Base-by-base conservation (phyloP, 192 early-diverging fungal genomes). In the Chytriomyces hyalinus region DNA sequence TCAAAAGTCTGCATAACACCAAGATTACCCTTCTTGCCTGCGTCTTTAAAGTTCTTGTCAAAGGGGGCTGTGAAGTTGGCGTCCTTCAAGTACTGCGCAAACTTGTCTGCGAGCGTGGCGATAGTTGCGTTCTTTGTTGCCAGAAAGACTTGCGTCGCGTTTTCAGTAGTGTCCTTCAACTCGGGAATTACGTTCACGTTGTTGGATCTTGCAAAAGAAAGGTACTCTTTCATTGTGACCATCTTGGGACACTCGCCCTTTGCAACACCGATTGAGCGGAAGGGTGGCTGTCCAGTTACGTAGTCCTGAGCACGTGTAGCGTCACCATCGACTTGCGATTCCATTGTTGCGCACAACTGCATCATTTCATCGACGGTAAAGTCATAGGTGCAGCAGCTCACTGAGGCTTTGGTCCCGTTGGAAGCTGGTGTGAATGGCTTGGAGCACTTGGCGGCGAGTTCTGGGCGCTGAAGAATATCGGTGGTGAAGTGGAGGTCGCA, bases 401-500 rank as follows among this genome's bases (percentile, higher is more conserved):
- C 75, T 13, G 9, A 51, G 0, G 75, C 75, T 11, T 6, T 26
- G 45, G 75, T 76, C 0, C 75, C 75, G 65, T 76, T 76, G 28
- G 6, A 17, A 0, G 47, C 47, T 6, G 75, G 75, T 2, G 75
- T 51, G 65, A 76, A 76, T 6, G 28, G 75, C n/a, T 17, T 17
- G 17, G 64, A 51, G 65, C 75, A 76, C 53, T 76, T 76, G 8
- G 75, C 75, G 13, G 48, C 64, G 48, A 76, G 46, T 6, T 64
- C 62, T 44, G 75, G 75, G 4, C 62, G 13, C 45, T 64, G 22
- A 24, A 76, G 57, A 53, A 76, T 76, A 46, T 76, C 65, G 3
- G 75, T 76, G 15, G 75, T 76, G 49, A 53, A 67, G 47, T 76
- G 75, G 24, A 76, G 57, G 65, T 76, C 75, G 44, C 75, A 76